Conservation (phyloP, 345 rosid genomes). For the Xanthoceras sorbifolium region DNA sequence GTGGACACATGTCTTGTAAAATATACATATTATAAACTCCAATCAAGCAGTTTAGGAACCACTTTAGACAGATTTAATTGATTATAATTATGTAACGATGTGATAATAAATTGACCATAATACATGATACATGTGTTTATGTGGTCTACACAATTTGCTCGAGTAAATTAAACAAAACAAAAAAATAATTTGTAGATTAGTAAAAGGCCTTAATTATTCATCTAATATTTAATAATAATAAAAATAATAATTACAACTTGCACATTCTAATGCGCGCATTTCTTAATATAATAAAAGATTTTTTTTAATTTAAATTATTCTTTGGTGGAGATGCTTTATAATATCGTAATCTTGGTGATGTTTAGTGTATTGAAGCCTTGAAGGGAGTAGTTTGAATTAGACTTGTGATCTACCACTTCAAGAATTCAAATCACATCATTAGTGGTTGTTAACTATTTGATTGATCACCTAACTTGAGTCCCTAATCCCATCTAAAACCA, state of each 20-base stretch:
- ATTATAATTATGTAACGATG: conserved; percentile 6
- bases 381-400: conserved; percentile 21
- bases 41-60: background rate
- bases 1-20: conserved; percentile 8
- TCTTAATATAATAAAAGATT: background rate
- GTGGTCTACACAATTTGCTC: background rate
- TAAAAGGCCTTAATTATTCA: background rate
- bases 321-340: background rate
- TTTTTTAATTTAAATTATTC: background rate
- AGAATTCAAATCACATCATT: conserved; percentile 39
- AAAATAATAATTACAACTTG: no score
- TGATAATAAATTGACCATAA: background rate
- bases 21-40: background rate
- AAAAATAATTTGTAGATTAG: background rate
- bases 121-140: background rate
- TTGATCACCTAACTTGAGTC: conserved; percentile 40
- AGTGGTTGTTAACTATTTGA: conserved; percentile 40
- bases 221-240: no score
- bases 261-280: no score
- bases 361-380: background rate
- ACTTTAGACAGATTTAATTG: background rate
- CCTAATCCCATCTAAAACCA: conserved; percentile 21
- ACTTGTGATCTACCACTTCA: conserved; percentile 36
- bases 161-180: conserved; percentile 3
- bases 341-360: conserved; percentile 1